These are phyloP conservation scores for Alternaria sp. DNA, from an alignment of 2,329 filamentous ascomycete species.

Conservation along the genomic window DNA sequence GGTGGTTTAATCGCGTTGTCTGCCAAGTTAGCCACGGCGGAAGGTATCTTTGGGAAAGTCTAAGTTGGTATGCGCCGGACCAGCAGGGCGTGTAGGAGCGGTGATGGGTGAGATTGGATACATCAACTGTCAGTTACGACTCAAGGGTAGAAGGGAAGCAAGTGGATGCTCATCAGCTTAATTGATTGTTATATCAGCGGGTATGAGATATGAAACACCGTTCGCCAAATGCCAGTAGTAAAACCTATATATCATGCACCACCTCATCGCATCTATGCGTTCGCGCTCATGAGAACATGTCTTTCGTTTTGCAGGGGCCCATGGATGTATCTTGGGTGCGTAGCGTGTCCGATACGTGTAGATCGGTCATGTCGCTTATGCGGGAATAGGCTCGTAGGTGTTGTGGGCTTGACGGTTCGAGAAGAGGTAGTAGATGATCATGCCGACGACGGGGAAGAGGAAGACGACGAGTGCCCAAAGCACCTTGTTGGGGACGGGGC, in stretches of 20 bases:
- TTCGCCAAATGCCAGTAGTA: neutral
- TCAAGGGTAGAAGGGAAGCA: neutral
- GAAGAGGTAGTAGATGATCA: conserved; percentile 71
- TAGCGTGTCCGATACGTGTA: neutral
- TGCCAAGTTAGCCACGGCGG: conserved; percentile 47
- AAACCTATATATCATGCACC: neutral
- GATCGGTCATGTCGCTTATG: conserved; percentile 17
- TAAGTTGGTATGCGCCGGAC: neutral
- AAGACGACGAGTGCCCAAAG: conserved; percentile 71
- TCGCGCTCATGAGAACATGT: neutral
- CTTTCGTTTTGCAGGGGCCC: neutral
- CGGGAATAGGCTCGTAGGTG: conserved; percentile 62
- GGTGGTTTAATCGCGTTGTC: conserved; percentile 50
- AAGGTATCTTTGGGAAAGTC: conserved; percentile 52
- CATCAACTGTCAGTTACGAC: neutral
- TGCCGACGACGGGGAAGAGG: conserved; percentile 69
- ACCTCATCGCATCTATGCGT: neutral
- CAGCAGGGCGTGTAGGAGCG: neutral
- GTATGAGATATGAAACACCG: neutral
- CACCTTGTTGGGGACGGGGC: conserved; percentile 65
- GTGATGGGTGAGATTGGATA: neutral
- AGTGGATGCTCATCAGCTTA: neutral
- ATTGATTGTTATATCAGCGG: neutral
- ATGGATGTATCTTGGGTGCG: neutral
- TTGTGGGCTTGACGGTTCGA: conserved; percentile 68